These are phyloP conservation scores for Albophoma yamanashiensis DNA, from an alignment of 2,329 filamentous ascomycete genomes.

Conservation along the genomic window DNA sequence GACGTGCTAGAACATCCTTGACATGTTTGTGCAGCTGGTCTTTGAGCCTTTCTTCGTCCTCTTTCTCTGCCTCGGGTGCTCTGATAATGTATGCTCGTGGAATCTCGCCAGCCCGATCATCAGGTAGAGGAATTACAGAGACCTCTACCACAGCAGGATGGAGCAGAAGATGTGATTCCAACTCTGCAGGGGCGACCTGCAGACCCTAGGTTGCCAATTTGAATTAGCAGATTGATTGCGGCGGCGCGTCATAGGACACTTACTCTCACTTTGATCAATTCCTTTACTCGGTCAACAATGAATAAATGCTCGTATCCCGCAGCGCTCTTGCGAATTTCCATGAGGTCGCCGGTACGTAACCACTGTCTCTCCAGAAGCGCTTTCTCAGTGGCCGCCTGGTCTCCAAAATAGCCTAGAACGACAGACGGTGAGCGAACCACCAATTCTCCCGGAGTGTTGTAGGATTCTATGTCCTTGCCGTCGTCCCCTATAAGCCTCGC, in stretches of 20 bases:
- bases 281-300: neutral
- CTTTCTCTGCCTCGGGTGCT: neutral
- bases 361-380: neutral
- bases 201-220: neutral
- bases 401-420: neutral
- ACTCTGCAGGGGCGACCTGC: neutral
- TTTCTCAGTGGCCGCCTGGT: neutral
- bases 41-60: neutral
- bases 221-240: neutral
- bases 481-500: neutral
- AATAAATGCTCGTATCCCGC: neutral
- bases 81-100: neutral
- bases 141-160: neutral
- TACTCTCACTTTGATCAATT: neutral
- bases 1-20: neutral
- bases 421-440: neutral
- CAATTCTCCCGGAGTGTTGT: neutral
- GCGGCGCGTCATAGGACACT: neutral
- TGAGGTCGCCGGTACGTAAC: neutral
- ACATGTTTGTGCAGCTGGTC: neutral
- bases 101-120: neutral
- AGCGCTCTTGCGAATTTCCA: neutral
- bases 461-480: neutral
- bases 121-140: neutral
- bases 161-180: neutral